Evolutionary conservation across 2,329 filamentous ascomycete genomes (phyloP), one percentile per base, ranked within the genome.

Genomic region (Calonectria fujianensis): DNA sequence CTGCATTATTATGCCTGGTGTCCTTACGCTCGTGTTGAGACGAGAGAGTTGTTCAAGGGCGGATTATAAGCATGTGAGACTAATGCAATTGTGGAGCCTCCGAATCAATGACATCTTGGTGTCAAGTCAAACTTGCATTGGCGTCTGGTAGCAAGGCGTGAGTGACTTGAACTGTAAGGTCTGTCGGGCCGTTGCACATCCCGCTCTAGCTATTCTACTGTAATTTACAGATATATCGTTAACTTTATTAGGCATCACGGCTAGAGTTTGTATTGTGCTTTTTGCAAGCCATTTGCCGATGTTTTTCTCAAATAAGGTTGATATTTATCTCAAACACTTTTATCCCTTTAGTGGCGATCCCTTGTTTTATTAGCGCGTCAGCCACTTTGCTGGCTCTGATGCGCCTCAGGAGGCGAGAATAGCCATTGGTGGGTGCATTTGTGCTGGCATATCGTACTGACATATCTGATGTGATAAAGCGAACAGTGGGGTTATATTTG

Each of bases 101-200:
- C 11, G 18, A 32, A 57, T 32, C 29, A 7, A 57, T 57, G 52
- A 35, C 52, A 57, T 35, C 8, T 32, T 18, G 18, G 9, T 35
- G 52, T 57, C 18, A 57, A 35, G 16, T n/a, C 31, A 57, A 57
- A 31, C 31, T 35, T 57, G 52, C 52, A 57, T 57, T 57, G 52
- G 52, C 31, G 52, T 35, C 52, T 32, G 29, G 18, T 35, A 57
- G 18, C 5, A 35, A 57, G 31, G 31, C 3, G 31, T n/a, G 24
- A 31, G 52, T 35, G 52, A 31, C 31, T 57, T 48, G 45, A 24
- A 6, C 41, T 45, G 41, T n/a, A n/a, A 9, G 10, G 24, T 48
- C 1, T 13, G 45, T 6, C n/a, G 45, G 11, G 11, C n/a, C 24
- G 45, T 48, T 48, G 24, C 4, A 10, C n/a, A n/a, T 48, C 45